Evolutionary conservation across 352 stramenopile genomes (phyloP).

Genomic region (Pythium dissotocum): DNA sequence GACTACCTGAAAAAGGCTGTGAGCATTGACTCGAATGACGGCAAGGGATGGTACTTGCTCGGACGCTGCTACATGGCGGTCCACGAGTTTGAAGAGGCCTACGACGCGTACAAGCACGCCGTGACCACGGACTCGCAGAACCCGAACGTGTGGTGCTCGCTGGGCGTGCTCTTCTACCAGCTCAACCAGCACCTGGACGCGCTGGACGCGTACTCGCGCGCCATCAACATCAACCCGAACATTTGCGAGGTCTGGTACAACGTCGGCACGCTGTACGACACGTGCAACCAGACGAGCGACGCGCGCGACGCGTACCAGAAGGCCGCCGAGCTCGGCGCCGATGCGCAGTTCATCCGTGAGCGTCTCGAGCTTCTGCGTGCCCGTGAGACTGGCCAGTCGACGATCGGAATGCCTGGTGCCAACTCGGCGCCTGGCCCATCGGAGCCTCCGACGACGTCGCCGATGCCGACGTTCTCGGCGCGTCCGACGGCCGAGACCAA

Average conservation of each 20-base stretch:
- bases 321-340: conserved; percentile 79
- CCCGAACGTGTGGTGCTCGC: conserved; percentile 90
- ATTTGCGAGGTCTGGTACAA: conserved; percentile 93
- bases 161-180: conserved; percentile 91
- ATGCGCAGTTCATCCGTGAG: conserved; percentile 84
- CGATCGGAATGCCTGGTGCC: conserved; percentile 79
- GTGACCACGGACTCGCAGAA: conserved; percentile 90
- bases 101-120: conserved; percentile 89
- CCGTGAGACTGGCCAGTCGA: conserved; percentile 77
- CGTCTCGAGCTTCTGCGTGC: conserved; percentile 76
- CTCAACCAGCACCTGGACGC: conserved; percentile 88
- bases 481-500: conserved; percentile 60
- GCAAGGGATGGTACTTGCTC: conserved; percentile 89
- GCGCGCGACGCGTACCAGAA: conserved; percentile 89
- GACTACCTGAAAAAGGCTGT: conserved; percentile 87
- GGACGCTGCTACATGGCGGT: conserved; percentile 91
- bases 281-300: conserved; percentile 90
- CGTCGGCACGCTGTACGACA: conserved; percentile 89
- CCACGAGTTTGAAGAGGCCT: conserved; percentile 89
- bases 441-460: conserved; percentile 81
- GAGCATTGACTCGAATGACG: conserved; percentile 74
- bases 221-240: conserved; percentile 92
- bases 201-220: conserved; percentile 85
- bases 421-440: conserved; percentile 80
- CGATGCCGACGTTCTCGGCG: conserved; percentile 83